Conservation (phyloP, 2,329 filamentous ascomycete genomes). For the Epichloe festucae region DNA sequence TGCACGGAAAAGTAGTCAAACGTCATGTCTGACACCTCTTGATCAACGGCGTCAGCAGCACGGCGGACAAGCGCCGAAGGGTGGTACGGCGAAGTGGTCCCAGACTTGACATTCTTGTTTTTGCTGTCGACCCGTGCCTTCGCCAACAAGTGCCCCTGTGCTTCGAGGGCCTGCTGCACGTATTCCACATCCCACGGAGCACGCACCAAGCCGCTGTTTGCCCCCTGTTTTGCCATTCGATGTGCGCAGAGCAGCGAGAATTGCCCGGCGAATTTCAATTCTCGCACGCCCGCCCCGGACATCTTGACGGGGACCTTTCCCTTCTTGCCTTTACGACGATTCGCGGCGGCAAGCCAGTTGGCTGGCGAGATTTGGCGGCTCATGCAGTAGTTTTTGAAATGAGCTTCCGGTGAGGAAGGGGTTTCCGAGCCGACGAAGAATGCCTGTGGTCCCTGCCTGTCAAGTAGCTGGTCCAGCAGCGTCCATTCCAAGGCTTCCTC, state of each 20-base stretch:
- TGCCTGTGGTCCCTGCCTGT: background rate
- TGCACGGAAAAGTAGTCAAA: background rate
- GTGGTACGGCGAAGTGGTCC: background rate
- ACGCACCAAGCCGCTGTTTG: background rate
- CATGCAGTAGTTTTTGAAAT: background rate
- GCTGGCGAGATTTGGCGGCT: background rate
- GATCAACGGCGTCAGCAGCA: background rate
- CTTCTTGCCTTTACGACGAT: background rate
- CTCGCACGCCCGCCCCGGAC: background rate
- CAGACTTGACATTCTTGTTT: background rate
- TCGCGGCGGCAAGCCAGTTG: background rate
- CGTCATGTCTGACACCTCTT: background rate
- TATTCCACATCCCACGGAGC: background rate
- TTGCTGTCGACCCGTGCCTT: no score
- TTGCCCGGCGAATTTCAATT: background rate
- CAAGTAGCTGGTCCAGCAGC: background rate
- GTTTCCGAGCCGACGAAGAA: background rate
- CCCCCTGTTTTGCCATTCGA: background rate
- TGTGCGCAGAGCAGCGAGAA: background rate
- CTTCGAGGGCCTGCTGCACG: background rate
- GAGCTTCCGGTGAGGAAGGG: background rate
- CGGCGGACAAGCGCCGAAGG: no score
- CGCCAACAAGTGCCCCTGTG: background rate
- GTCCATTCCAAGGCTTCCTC: background rate
- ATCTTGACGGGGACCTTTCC: background rate